phyloP scores from a whole-genome alignment of 192 early-diverging fungal genomes.

The Coemansia biformis region DNA sequence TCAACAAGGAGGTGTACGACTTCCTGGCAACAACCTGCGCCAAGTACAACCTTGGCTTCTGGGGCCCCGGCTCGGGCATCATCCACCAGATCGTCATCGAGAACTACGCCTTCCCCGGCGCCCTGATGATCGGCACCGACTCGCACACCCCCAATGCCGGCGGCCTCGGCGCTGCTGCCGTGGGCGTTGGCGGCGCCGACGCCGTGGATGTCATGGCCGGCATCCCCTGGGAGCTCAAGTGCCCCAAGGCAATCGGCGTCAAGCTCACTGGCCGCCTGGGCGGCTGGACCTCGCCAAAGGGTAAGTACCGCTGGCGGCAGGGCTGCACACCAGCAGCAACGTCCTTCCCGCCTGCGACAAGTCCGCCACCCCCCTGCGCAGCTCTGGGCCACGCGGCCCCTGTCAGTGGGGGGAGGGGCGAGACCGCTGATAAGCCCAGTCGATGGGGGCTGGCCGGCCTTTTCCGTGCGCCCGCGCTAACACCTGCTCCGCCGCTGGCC shows the following conservation, averaged over 20 bases:
- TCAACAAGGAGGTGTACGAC: conserved; percentile 92
- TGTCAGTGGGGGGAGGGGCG: too few relatives aligned
- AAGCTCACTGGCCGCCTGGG: conserved; percentile 78
- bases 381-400: too few relatives aligned
- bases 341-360: neutral
- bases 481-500: too few relatives aligned
- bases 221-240: conserved; percentile 99
- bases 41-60: conserved; percentile 95
- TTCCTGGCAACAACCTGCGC: conserved; percentile 78
- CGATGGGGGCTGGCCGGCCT: too few relatives aligned
- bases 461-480: too few relatives aligned
- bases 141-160: conserved; percentile 98
- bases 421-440: too few relatives aligned
- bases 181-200: conserved; percentile 97
- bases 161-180: conserved; percentile 92
- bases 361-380: neutral
- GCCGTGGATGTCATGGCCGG: conserved; percentile 99
- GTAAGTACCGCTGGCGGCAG: too few relatives aligned
- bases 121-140: conserved; percentile 96
- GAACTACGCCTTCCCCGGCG: conserved; percentile 96
- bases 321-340: too few relatives aligned
- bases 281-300: conserved; percentile 93
- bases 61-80: conserved; percentile 90
- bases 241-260: conserved; percentile 92
- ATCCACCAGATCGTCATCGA: conserved; percentile 97